Base-by-base conservation (phyloP, 1,139 yeast genomes). In the Zygotorulaspora mrakii region DNA sequence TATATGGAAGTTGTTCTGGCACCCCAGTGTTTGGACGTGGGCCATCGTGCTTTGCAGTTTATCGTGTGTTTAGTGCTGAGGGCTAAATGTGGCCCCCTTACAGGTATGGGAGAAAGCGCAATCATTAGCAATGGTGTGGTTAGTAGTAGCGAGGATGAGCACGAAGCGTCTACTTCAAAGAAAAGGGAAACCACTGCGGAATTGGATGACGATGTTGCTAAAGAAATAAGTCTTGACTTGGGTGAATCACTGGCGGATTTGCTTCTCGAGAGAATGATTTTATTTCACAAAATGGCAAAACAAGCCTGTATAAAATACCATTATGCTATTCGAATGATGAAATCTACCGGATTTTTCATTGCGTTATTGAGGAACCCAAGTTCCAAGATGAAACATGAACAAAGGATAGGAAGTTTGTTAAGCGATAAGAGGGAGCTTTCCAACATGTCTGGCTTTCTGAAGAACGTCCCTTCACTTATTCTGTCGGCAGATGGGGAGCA, bases 261-360 rank as follows among this genome's bases (percentile, higher is more conserved):
- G 12, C 45, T 67, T 13, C 46, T 65, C 32, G 54, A 56, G 2
- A 65, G 68, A 42, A 67, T 67, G 70, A 59, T 59, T 6, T 47
- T 61, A 22, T 67, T 67, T 45, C 63, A 64, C 31, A 54, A 53
- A 17, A 42, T 67, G 35, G 59, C 70, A 1, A 59, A 55, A 30
- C 59, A 55, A 12, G 40, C 67, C 9, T 63, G 74, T 3, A 58
- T 58, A 2, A 66, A 73, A 40, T 77, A 76, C 51, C 73, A 72
- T 38, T 76, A 74, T 50, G 77, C 83, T 4, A 74, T 77, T 70
- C 68, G 76, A 52, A 64, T 76, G 56, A 62, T 69, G 35, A 74
- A 74, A 48, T 74, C 77, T 1, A 74, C 72, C 4, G 65, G 64
- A 1, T 68, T 69, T 41, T 67, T 73, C 32, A 53, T 73, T 12